A percentile compares a stretch with the other conserved stretches of the same genome.
Conservation (phyloP, 2,329 filamentous ascomycete species). For the Lasiodiplodia gonubiensis region DNA sequence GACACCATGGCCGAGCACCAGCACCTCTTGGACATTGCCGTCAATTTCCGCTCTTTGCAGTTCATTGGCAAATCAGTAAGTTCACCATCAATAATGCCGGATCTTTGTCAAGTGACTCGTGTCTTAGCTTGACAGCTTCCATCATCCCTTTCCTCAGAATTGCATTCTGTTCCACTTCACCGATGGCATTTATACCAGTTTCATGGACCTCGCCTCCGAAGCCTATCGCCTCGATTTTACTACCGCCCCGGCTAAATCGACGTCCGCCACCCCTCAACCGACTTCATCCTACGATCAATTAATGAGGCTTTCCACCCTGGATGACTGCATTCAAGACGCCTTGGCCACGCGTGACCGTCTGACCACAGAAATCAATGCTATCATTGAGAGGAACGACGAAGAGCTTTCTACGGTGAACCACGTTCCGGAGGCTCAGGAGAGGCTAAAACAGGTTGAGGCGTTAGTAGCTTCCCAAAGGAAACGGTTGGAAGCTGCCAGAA, state of each 20-base stretch:
- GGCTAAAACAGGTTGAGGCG: conserved; percentile 52
- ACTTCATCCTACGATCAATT: conserved; percentile 87
- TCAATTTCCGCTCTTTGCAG: conserved; percentile 75
- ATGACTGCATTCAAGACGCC: conserved; percentile 90
- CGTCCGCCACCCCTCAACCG: conserved; percentile 58
- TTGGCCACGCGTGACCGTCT: conserved; percentile 76
- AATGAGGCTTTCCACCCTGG: conserved; percentile 85
- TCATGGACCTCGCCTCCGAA: conserved; percentile 66
- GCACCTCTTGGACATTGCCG: conserved; percentile 72
- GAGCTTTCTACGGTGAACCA: conserved; percentile 44
- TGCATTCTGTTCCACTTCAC: conserved; percentile 83
- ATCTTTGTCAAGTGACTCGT: conserved; percentile 4
- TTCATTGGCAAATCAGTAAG: conserved; percentile 72
- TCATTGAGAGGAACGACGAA: conserved; percentile 48
- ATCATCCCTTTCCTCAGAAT: conserved; percentile 78
- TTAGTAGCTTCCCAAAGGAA: conserved; percentile 69
- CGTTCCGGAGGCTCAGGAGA: conserved; percentile 51
- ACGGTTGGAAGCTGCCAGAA: conserved; percentile 65
- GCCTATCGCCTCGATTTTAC: conserved; percentile 38
- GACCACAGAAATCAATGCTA: conserved; percentile 74
- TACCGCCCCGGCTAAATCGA: conserved; percentile 44
- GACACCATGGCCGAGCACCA: conserved; percentile 60
- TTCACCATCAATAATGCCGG: conserved; percentile 24
- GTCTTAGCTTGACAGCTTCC: conserved; percentile 61
- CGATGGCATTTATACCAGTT: conserved; percentile 83